Conservation (phyloP, 116 monocot species). For the Papilionanthe hybrid region DNA sequence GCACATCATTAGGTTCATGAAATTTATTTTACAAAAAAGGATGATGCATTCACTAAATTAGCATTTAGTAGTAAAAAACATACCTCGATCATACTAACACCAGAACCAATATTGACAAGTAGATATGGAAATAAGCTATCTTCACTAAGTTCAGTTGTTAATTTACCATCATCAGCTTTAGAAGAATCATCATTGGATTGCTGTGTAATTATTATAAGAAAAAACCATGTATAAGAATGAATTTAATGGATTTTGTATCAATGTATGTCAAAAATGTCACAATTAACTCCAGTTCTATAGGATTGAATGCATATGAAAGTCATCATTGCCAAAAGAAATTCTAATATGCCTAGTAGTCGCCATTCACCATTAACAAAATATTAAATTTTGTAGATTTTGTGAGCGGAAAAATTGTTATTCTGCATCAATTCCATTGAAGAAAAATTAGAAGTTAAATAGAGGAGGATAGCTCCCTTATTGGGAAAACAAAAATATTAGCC, state of each 20-base stretch:
- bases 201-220: constrained; percentile 17
- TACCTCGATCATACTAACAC: constrained; percentile 81
- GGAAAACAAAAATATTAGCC: no score
- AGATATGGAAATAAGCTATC: constrained; percentile 61
- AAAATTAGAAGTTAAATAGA: no score
- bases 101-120: constrained; percentile 76
- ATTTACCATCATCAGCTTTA: constrained; percentile 27
- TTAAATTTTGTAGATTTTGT: background rate
- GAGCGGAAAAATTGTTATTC: no score
- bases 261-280: background rate
- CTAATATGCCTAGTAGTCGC: background rate
- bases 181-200: constrained; percentile 22
- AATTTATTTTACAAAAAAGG: background rate
- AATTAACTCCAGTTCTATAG: background rate
- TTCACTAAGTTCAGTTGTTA: constrained; percentile 30
- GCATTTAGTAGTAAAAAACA: background rate
- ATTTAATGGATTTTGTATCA: background rate
- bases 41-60: background rate
- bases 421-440: no score
- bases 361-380: background rate
- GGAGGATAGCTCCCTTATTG: no score
- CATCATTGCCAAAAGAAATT: background rate
- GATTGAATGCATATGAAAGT: background rate
- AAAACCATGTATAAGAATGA: background rate
- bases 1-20: background rate